Evolutionary conservation across 352 stramenopile species (phyloP).

Genomic region (Phytopythium chamaehyphon): DNA sequence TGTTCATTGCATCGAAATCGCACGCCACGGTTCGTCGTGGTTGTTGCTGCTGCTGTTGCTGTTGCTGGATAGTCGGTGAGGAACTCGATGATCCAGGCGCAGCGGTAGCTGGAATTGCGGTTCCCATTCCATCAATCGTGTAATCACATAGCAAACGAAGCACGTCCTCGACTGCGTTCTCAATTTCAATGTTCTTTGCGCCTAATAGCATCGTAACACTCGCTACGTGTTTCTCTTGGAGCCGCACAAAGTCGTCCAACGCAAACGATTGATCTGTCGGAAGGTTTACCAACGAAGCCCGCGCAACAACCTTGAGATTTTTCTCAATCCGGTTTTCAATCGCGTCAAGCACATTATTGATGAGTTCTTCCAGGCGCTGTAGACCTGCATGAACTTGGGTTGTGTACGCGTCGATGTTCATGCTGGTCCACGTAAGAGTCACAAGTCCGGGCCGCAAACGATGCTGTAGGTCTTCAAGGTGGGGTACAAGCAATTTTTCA

Average conservation of each 20-base stretch:
- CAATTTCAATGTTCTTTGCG: conserved; percentile 83
- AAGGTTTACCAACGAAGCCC: conserved; percentile 71
- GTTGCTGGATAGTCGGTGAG: not conserved
- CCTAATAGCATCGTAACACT: conserved; percentile 54
- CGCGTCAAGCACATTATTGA: conserved; percentile 76
- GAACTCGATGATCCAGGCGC: not conserved
- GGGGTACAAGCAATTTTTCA: conserved; percentile 43
- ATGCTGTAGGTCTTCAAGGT: conserved; percentile 71
- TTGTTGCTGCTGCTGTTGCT: not conserved
- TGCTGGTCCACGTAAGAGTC: conserved; percentile 88
- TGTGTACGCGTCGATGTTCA: conserved; percentile 88
- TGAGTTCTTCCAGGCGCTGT: conserved; percentile 75
- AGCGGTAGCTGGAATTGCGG: conserved; percentile 4
- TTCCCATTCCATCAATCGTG: conserved; percentile 36
- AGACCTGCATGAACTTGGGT: conserved; percentile 53
- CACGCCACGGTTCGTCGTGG: conserved; percentile 14
- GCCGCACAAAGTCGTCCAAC: conserved; percentile 84
- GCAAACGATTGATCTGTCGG: conserved; percentile 79
- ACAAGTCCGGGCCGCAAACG: conserved; percentile 77
- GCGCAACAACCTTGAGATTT: conserved; percentile 78
- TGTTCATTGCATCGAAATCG: conserved; percentile 31
- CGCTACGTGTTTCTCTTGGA: conserved; percentile 74
- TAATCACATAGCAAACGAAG: conserved; percentile 66
- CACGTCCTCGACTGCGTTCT: conserved; percentile 83
- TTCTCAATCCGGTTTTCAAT: conserved; percentile 86